A percentile compares a stretch with the other conserved stretches of the same genome.
These are phyloP conservation scores for Colletotrichum sp. DNA, from an alignment of 2,329 filamentous ascomycete genomes.

Conservation along the genomic window DNA sequence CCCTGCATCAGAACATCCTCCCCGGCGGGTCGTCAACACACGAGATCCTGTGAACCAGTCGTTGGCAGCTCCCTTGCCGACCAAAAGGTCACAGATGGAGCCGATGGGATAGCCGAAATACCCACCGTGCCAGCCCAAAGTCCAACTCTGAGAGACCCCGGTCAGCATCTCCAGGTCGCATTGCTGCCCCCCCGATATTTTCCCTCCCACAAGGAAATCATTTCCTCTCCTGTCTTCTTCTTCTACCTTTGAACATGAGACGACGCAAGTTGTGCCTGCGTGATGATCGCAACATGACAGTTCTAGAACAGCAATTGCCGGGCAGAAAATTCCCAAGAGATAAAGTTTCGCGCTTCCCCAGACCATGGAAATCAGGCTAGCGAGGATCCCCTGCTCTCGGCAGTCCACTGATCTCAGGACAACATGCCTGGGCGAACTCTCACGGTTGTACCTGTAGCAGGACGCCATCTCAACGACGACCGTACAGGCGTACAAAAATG, in stretches of 20 bases:
- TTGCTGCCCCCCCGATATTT: neutral
- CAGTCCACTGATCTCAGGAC: neutral
- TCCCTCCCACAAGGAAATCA: neutral
- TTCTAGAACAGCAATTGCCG: neutral
- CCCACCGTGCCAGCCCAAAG: neutral
- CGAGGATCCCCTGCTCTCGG: neutral
- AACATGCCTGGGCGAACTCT: accelerated
- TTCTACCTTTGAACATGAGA: neutral
- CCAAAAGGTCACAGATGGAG: neutral
- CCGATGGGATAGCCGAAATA: neutral
- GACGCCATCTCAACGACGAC: neutral
- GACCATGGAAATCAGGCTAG: neutral
- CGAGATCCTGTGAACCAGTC: neutral
- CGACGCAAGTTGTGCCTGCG: neutral
- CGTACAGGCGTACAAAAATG: neutral
- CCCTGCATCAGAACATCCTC: neutral
- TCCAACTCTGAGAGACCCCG: neutral
- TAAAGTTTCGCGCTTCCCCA: neutral
- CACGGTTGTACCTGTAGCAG: neutral
- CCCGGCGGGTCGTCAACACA: neutral
- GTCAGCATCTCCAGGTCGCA: neutral
- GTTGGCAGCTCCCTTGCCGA: neutral
- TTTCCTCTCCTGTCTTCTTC: neutral
- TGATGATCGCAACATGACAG: neutral
- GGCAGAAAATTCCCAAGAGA: neutral